Conservation (phyloP, 768 basidiomycete genomes). For the Pleurotus tuber-regium region DNA sequence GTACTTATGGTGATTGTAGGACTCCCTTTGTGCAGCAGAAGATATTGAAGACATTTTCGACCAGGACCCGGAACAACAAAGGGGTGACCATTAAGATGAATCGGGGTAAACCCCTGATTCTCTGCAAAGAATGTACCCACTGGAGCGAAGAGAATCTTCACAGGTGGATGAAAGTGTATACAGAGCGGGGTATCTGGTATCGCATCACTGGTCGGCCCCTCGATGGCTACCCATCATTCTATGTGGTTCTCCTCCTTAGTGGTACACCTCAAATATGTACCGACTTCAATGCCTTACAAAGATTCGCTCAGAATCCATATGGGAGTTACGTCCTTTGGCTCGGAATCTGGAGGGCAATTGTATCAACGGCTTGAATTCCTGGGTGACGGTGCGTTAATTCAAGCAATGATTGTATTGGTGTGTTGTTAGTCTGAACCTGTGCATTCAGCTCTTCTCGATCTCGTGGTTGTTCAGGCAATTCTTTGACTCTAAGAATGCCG, state of each 20-base stretch:
- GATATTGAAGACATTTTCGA: too few relatives aligned
- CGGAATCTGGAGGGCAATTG: conserved; percentile 49
- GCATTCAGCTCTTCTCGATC: too few relatives aligned
- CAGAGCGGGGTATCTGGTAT: conserved; percentile 57
- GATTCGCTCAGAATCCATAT: conserved; percentile 43
- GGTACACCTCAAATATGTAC: conserved; percentile 34
- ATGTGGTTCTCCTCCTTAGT: conserved; percentile 62
- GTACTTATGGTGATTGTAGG: too few relatives aligned
- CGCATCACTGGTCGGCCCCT: conserved; percentile 61
- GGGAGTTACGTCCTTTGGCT: conserved; percentile 61
- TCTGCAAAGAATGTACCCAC: too few relatives aligned
- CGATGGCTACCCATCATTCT: conserved; percentile 50
- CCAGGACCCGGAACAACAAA: too few relatives aligned
- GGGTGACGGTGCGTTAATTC: conserved; percentile 68
- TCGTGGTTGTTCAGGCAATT: too few relatives aligned
- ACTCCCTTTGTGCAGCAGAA: too few relatives aligned
- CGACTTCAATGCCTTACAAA: conserved; percentile 57
- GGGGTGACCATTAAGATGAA: too few relatives aligned
- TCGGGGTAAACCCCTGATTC: too few relatives aligned
- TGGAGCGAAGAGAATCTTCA: conserved; percentile 37
- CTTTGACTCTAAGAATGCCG: too few relatives aligned
- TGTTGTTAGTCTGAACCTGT: too few relatives aligned
- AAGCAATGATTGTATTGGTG: too few relatives aligned
- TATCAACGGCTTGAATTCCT: conserved; percentile 90
- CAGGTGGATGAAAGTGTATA: conserved; percentile 65